Conservation (phyloP, 495 filamentous ascomycete genomes). For the Talaromyces adpressus region DNA sequence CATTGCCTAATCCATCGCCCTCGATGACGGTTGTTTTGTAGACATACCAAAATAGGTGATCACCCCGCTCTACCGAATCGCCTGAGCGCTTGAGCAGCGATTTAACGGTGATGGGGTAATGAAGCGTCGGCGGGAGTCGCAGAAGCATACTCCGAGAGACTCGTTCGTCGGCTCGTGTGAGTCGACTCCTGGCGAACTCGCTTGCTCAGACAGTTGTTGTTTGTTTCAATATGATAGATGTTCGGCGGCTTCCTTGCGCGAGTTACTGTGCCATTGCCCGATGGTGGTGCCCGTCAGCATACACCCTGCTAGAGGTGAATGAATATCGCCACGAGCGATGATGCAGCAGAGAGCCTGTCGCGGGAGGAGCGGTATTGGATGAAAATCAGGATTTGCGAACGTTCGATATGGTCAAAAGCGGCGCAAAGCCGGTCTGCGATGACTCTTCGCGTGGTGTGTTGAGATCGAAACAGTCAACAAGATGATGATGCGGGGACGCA, state of each 20-base stretch:
- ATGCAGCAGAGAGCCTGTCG: neutral
- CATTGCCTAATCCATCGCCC: slow-evolving; percentile 61
- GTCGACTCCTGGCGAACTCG: neutral
- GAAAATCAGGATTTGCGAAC: too few relatives aligned
- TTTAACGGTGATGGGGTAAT: slow-evolving; percentile 93
- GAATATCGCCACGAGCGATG: neutral
- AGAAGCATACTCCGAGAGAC: slow-evolving; percentile 37
- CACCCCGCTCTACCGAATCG: slow-evolving; percentile 66
- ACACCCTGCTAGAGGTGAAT: neutral
- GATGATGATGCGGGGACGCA: slow-evolving; percentile 2
- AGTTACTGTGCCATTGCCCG: neutral
- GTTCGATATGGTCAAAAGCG: neutral
- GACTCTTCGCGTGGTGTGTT: neutral
- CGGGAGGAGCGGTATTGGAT: neutral
- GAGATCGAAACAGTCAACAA: neutral
- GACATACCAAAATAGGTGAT: slow-evolving; percentile 73
- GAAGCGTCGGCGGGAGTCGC: slow-evolving; percentile 50
- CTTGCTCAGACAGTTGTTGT: neutral
- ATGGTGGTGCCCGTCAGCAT: neutral
- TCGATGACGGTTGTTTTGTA: slow-evolving; percentile 72
- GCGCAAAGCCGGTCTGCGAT: neutral
- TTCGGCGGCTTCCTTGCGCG: neutral
- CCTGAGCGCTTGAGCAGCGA: slow-evolving; percentile 70
- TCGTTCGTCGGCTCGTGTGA: neutral
- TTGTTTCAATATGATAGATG: neutral